Base-by-base conservation (phyloP, 2,329 filamentous ascomycete species). In the Xenosphaeropsis pyriputrescens region DNA sequence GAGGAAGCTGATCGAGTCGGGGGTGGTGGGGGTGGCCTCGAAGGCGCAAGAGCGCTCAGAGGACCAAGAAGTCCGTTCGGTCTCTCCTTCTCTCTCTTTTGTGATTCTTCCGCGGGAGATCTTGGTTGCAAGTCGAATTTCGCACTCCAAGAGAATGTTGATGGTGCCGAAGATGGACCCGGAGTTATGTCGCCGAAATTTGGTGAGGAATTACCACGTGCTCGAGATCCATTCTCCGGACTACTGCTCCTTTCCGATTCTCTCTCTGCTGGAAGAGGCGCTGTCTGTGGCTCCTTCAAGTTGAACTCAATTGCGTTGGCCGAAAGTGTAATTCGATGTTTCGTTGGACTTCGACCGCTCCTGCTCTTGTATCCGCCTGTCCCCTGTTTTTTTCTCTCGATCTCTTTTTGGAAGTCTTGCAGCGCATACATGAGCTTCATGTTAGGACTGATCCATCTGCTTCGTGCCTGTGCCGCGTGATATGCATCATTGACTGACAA, bases 341-440 rank as follows among this genome's bases (percentile, higher is more conserved):
- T 75, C 0, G 68, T 68, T 6, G 72, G 67, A 42, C 70, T 75
- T 42, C 70, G 62, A 34, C 67, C 70, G 15, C 58, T 59, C 29
- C 64, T 62, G 35, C 15, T 43, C 36, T n/a, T 39, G 41, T 8
- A 42, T 44, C 36, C 48, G 50, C 57, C 59, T 13, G 61, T 56
- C 1, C 59, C 50, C 4, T 58, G 43, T 45, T 61, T 68, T 55
- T 63, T 72, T 50, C 65, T 68, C 1, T 66, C 58, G 3, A 79
- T 55, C 35, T 77, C 65, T 50, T 79, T 79, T 47, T 79, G 75
- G 53, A 88, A 89, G 51, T 89, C 83, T 55, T 88, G 83, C 35
- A 93, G 63, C 47, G 85, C 86, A 66, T 91, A 91, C 68, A 93
- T 86, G 47, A 93, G 66, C 47, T 84, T 84, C 85, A 93, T 93